Evolutionary conservation across 1,284 basidiomycete species (phyloP), one percentile per base, ranked within the genome.

Genomic region (Crucibulum parvulum): DNA sequence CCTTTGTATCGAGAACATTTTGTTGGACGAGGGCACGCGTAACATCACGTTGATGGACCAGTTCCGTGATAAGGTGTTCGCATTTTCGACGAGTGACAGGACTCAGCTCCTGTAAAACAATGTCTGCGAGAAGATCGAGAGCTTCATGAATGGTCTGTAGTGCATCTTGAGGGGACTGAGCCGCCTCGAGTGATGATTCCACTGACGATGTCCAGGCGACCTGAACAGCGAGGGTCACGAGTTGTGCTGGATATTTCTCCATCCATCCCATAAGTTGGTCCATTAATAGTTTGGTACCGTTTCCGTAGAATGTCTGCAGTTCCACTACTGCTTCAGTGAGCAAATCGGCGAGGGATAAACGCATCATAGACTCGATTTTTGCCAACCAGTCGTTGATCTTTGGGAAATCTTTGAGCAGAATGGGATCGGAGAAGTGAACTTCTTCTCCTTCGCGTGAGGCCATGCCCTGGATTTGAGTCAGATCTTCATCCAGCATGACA

Each of bases 361-460:
- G 88, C 96, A 99, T 99, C 82, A 96, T 94, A 3, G 88, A 84
- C 75, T 99, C 98, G 60, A 99, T 86, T 70, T 90, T 92, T 45
- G 92, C 90, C 43, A 99, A 85, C 98, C 98, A 99, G 74, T 99
- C 98, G 74, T 99, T 99, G 82, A 99, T 98, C 80, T 97, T 98
- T 15, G 95, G 93, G 72, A 88, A 96, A 67, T 99, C 94, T 74
- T 96, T 95, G 64, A 99, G 84, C 6, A 92, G 72, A 67, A 99
- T 94, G 0, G 95, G 92, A 52, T 88, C 84, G 53, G 88, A 85
- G 79, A 99, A 98, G 5, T 75, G 78, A 16, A 99, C 93, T 70
- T 94, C 90, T 75, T 99, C 98, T 55, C 96, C 98, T 74, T 99
- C 98, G 57, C 95, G 84, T 4, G 96, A 98, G 5, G 93, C 89